Evolutionary conservation across 176 grass and related monocot genomes (phyloP).

Genomic region (Oryza meridionalis): DNA sequence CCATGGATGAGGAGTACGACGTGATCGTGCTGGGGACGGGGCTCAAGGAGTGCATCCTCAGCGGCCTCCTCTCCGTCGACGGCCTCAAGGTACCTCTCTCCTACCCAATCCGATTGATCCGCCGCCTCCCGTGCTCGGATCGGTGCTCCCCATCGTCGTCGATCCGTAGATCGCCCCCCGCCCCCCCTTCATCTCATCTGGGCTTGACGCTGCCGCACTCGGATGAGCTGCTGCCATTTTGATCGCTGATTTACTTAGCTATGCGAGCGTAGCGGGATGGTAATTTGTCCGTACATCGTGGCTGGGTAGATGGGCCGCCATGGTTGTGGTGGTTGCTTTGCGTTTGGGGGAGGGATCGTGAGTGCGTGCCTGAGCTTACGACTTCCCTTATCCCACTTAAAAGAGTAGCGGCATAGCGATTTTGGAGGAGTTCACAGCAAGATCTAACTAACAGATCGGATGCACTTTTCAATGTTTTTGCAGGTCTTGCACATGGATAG

Average conservation of each 20-base stretch:
- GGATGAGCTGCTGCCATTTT: not conserved
- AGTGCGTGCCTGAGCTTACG: not conserved
- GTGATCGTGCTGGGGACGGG: slow-evolving; percentile 98
- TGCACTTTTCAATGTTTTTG: slow-evolving; percentile 28
- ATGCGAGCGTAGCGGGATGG: not conserved
- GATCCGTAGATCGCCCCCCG: too few relatives aligned
- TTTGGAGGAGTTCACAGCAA: not conserved
- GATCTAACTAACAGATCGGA: not conserved
- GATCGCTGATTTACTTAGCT: slow-evolving; percentile 8
- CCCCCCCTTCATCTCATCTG: not conserved
- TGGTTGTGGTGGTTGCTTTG: not conserved
- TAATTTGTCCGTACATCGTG: not conserved
- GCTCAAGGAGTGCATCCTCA: slow-evolving; percentile 99
- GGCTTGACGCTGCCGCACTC: not conserved
- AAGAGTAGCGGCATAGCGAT: not conserved
- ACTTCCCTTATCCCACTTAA: not conserved
- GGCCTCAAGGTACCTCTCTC: slow-evolving; percentile 69
- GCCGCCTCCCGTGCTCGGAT: not conserved
- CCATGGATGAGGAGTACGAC: slow-evolving; percentile 98
- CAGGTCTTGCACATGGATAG: slow-evolving; percentile 97
- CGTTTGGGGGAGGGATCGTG: not conserved
- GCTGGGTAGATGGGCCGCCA: not conserved
- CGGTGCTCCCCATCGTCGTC: not conserved
- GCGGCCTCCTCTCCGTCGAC: slow-evolving; percentile 97
- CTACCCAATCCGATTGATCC: not conserved